These are phyloP conservation scores for Chrysanthemum makinoi DNA, from an alignment of 129 eudicot genomes.

Conservation along the genomic window DNA sequence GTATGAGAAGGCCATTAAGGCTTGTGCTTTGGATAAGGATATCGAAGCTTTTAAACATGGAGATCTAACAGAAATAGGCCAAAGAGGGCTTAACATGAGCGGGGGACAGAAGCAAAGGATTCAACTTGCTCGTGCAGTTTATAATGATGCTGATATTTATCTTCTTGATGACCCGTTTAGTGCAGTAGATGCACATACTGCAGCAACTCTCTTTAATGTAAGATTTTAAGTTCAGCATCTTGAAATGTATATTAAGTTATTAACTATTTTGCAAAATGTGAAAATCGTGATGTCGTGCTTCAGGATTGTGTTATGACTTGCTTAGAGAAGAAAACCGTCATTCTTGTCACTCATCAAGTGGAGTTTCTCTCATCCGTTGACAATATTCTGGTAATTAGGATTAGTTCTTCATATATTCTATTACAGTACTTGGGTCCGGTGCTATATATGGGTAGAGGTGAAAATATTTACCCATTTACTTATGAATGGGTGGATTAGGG, in stretches of 20 bases:
- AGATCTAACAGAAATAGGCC: constrained; percentile 84
- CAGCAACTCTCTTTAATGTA: constrained; percentile 72
- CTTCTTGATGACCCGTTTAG: constrained; percentile 92
- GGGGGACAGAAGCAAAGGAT: constrained; percentile 93
- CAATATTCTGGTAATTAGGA: constrained; percentile 59
- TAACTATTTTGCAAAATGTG: not conserved
- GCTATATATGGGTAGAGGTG: not conserved
- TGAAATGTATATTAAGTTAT: constrained; percentile 10
- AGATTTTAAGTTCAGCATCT: constrained; percentile 14
- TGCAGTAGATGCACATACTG: constrained; percentile 94
- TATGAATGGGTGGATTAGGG: too few species aligned
- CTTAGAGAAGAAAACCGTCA: constrained; percentile 57
- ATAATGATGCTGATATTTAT: constrained; percentile 79
- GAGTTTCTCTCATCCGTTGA: constrained; percentile 74
- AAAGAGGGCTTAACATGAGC: constrained; percentile 85
- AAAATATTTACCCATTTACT: not conserved
- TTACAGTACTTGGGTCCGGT: too few species aligned
- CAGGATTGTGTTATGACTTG: constrained; percentile 81
- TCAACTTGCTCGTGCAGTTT: constrained; percentile 88
- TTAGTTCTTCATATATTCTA: too few species aligned
- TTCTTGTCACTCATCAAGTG: constrained; percentile 90
- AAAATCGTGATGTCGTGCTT: constrained; percentile 15
- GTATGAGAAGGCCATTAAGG: constrained; percentile 58
- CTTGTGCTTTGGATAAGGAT: constrained; percentile 77
- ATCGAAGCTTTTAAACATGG: constrained; percentile 58